Conservation (phyloP, 1,284 basidiomycete genomes). For the Cystobasidium sp. region DNA sequence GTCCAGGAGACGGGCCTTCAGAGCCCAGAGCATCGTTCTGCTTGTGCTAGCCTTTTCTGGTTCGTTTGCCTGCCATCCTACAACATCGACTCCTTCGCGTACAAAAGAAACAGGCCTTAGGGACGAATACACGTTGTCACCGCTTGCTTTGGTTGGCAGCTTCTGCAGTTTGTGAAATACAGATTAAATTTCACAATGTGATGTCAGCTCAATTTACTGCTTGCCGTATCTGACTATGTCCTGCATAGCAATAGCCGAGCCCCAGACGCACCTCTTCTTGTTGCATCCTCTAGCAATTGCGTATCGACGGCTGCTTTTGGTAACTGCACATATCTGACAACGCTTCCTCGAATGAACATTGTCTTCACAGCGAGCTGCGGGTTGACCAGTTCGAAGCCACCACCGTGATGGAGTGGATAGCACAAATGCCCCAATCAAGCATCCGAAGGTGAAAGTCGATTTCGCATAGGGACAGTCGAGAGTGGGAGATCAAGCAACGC, state of each 20-base stretch:
- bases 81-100: too few species aligned
- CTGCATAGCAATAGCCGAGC: neutral
- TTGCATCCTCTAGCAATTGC: constrained; percentile 94
- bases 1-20: too few species aligned
- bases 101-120: too few species aligned
- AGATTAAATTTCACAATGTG: neutral
- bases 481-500: neutral
- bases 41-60: too few species aligned
- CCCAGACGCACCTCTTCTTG: constrained; percentile 70
- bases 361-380: constrained; percentile 95
- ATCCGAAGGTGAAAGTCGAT: neutral
- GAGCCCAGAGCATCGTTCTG: too few species aligned
- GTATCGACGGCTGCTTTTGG: constrained; percentile 93
- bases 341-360: constrained; percentile 97
- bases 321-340: constrained; percentile 95
- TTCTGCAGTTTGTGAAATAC: constrained; percentile 6
- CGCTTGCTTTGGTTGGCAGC: constrained; percentile 38
- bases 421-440: neutral
- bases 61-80: too few species aligned
- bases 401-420: neutral
- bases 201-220: neutral
- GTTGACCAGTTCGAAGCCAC: neutral
- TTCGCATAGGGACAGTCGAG: neutral
- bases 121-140: neutral
- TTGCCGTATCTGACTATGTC: neutral